These are phyloP conservation scores for Phalaenopsis hybrid DNA, from an alignment of 116 monocot species.

Conservation along the genomic window DNA sequence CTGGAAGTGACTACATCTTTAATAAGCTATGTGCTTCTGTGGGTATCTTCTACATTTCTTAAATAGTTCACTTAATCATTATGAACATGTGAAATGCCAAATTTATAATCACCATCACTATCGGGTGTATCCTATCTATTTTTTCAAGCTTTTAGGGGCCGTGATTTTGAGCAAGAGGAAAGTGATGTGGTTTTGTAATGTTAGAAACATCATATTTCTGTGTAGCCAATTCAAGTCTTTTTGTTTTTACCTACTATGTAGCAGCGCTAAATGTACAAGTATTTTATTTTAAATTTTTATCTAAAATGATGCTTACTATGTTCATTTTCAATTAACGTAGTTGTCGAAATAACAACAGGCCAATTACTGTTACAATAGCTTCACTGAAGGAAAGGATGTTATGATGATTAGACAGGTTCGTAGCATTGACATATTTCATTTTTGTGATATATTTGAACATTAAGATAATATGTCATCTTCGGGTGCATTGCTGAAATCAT, in stretches of 20 bases:
- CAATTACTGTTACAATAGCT: too few relatives aligned
- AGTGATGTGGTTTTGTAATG: too few relatives aligned
- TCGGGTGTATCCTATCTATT: neutral
- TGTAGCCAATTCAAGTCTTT: neutral
- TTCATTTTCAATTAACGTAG: neutral
- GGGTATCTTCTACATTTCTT: slow-evolving; percentile 79
- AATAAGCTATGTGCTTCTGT: slow-evolving; percentile 63
- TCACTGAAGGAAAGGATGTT: too few relatives aligned
- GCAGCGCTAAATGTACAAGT: neutral
- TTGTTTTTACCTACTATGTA: neutral
- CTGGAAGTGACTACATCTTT: slow-evolving; percentile 79
- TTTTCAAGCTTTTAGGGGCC: too few relatives aligned
- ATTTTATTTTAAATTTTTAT: neutral
- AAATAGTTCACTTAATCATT: slow-evolving; percentile 22
- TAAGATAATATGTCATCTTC: too few relatives aligned
- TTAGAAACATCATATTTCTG: neutral
- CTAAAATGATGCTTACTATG: neutral
- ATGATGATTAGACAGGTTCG: too few relatives aligned
- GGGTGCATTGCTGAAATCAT: too few relatives aligned
- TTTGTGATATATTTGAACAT: too few relatives aligned
- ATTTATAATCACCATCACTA: neutral
- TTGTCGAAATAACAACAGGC: too few relatives aligned
- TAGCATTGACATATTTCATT: too few relatives aligned
- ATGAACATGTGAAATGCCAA: neutral
- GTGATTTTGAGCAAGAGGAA: too few relatives aligned